These are phyloP conservation scores for Lachnellula cervina DNA, from an alignment of 2,329 filamentous ascomycete species.

Conservation along the genomic window DNA sequence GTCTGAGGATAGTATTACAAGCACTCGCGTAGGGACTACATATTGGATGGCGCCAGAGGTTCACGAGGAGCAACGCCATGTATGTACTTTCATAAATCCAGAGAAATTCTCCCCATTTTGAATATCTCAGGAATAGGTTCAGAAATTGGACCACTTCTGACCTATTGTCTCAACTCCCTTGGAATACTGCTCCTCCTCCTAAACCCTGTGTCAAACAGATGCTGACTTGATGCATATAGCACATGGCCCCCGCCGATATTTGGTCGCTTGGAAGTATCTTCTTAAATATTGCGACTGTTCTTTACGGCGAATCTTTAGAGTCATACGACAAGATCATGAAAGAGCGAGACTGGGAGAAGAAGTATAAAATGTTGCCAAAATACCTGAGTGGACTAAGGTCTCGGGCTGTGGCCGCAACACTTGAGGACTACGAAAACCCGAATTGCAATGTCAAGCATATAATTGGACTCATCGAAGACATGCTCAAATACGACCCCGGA, in stretches of 20 bases:
- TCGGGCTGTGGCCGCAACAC: constrained; percentile 10
- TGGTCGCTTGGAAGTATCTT: constrained; percentile 45
- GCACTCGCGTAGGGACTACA: constrained; percentile 35
- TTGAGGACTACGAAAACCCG: constrained; percentile 14
- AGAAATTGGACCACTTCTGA: no score
- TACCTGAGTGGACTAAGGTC: constrained; percentile 13
- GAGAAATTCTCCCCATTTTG: no score
- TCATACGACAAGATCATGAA: constrained; percentile 38
- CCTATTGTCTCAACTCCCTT: no score
- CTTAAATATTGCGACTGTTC: constrained; percentile 40
- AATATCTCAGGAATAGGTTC: no score
- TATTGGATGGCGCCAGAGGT: constrained; percentile 45
- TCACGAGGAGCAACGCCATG: constrained; percentile 33
- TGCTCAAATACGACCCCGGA: constrained; percentile 46
- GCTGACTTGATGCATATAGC: constrained; percentile 12
- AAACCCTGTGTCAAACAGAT: no score
- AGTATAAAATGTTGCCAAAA: constrained; percentile 24
- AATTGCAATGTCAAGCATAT: constrained; percentile 34
- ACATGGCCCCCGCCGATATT: constrained; percentile 45
- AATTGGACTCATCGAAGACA: constrained; percentile 42
- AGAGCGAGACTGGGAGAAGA: constrained; percentile 31
- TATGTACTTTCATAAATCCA: no score
- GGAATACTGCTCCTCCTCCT: no score
- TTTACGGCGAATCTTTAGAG: constrained; percentile 37
- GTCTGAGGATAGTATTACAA: constrained; percentile 42